A percentile compares a stretch with the other conserved stretches of the same genome.
Evolutionary conservation across 306 rosid genomes (phyloP).

Genomic region (Inga oerstediana): DNA sequence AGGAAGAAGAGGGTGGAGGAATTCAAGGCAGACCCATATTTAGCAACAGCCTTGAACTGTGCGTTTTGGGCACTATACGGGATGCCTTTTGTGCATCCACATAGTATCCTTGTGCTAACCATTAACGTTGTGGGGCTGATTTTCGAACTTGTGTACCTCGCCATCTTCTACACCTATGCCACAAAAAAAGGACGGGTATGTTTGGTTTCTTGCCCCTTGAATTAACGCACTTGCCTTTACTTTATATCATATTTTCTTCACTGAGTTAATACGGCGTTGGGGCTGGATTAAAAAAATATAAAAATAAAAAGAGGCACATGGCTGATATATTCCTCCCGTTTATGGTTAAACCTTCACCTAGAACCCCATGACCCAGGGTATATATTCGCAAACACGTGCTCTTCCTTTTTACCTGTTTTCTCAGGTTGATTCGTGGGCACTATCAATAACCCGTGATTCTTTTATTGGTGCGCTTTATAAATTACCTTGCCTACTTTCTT

Average conservation of each 20-base stretch:
- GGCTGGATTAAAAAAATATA: not conserved
- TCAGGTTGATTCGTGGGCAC: not conserved
- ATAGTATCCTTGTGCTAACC: conserved; percentile 63
- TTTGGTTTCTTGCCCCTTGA: not conserved
- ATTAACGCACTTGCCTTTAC: not conserved
- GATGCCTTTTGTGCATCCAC: conserved; percentile 69
- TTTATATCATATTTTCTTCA: too few species aligned
- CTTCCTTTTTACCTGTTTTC: not conserved
- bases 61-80: conserved; percentile 76
- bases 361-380: not conserved
- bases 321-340: not conserved
- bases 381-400: conserved; percentile 4
- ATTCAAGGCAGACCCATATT: conserved; percentile 65
- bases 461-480: not conserved
- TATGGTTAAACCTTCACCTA: not conserved
- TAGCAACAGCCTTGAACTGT: conserved; percentile 70
- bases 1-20: conserved; percentile 66
- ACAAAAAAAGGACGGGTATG: conserved; percentile 48
- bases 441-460: not conserved
- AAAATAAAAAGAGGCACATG: not conserved
- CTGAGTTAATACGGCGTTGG: not conserved
- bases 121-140: conserved; percentile 64
- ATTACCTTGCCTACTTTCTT: not conserved
- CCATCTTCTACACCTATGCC: conserved; percentile 48
- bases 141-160: conserved; percentile 54